Evolutionary conservation across 73 alveolate species (phyloP).

Genomic region (Paramecium bursaria): DNA sequence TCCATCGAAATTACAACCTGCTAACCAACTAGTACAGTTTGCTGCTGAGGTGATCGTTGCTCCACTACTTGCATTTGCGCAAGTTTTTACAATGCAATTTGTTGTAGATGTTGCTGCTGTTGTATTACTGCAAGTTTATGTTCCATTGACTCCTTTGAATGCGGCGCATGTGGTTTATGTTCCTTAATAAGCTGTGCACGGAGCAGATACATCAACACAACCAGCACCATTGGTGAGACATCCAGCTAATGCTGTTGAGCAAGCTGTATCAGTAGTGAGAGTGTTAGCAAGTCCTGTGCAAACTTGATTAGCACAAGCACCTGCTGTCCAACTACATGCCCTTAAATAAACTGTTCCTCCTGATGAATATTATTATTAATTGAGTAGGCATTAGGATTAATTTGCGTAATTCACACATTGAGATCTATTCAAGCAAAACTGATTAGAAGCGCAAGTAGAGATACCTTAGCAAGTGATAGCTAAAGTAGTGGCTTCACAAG

Average conservation of each 20-base stretch:
- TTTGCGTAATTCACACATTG: no score
- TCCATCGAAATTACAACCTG: constrained; percentile 33
- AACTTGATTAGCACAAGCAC: not conserved
- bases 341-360: not conserved
- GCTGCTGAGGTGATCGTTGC: no score
- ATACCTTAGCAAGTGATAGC: no score
- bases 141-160: not conserved
- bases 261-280: constrained; percentile 14
- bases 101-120: not conserved
- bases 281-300: constrained; percentile 32
- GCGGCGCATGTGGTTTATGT: not conserved
- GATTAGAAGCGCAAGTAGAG: no score
- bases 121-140: not conserved
- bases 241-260: not conserved
- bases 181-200: not conserved
- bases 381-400: no score
- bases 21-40: no score
- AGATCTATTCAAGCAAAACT: no score
- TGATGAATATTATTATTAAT: no score
- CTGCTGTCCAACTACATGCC: not conserved
- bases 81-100: not conserved
- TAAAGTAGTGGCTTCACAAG: not conserved
- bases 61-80: not conserved
- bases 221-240: not conserved
- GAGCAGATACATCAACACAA: not conserved